A percentile compares a stretch with the other conserved stretches of the same genome.
Conservation (phyloP, 805 yeast species). For the Yarrowia phangngaensis region DNA sequence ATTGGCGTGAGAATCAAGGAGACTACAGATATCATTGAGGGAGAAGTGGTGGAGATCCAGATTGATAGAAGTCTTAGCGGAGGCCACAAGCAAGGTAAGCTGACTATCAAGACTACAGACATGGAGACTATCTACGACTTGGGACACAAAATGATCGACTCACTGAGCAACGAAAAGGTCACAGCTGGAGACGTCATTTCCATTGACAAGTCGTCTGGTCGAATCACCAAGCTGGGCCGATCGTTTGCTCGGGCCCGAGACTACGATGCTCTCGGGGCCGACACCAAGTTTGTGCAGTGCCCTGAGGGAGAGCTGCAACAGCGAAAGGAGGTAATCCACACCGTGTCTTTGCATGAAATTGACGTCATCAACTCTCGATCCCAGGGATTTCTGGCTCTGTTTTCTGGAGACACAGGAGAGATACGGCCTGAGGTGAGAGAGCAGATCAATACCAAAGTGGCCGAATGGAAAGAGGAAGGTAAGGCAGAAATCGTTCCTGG, state of each 20-base stretch:
- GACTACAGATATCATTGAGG: slow-evolving; percentile 96
- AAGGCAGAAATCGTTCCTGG: slow-evolving; percentile 97
- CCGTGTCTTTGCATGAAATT: slow-evolving; percentile 95
- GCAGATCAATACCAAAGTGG: slow-evolving; percentile 93
- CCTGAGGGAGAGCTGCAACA: slow-evolving; percentile 99
- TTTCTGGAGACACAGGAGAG: slow-evolving; percentile 97
- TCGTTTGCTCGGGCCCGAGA: slow-evolving; percentile 95
- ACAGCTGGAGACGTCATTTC: slow-evolving; percentile 96
- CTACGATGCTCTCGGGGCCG: slow-evolving; percentile 98
- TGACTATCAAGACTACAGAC: slow-evolving; percentile 94
- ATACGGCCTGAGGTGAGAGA: slow-evolving; percentile 92
- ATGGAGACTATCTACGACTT: slow-evolving; percentile 98
- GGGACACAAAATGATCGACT: slow-evolving; percentile 91
- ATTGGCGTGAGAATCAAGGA: slow-evolving; percentile 95
- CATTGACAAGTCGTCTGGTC: slow-evolving; percentile 92
- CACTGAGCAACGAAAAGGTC: slow-evolving; percentile 89
- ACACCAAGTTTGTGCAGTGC: slow-evolving; percentile 93
- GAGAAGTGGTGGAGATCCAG: slow-evolving; percentile 97
- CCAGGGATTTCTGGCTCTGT: slow-evolving; percentile 93
- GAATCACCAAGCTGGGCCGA: slow-evolving; percentile 89
- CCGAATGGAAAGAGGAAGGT: slow-evolving; percentile 98
- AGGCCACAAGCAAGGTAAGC: slow-evolving; percentile 96
- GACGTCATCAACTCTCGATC: slow-evolving; percentile 97
- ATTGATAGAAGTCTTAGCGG: slow-evolving; percentile 92
- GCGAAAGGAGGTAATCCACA: slow-evolving; percentile 92